Conservation (phyloP, 2,329 filamentous ascomycete genomes). For the Exophiala oligosperma region DNA sequence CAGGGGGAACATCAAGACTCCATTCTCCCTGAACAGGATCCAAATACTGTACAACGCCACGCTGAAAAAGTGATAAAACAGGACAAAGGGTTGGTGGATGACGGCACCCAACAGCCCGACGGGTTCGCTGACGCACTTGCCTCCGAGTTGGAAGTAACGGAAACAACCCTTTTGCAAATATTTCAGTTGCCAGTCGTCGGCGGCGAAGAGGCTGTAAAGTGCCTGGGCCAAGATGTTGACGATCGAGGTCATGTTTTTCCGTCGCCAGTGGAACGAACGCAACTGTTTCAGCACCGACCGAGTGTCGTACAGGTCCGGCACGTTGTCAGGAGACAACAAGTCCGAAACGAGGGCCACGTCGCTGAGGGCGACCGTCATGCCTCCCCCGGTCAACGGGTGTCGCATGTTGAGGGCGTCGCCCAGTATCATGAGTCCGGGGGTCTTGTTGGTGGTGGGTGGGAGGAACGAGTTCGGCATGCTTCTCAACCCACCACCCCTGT, state of each 20-base stretch:
- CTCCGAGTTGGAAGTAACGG: conserved; percentile 77
- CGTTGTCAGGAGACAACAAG: conserved; percentile 66
- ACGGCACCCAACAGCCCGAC: conserved; percentile 80
- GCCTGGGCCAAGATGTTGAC: conserved; percentile 98
- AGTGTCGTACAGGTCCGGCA: conserved; percentile 70
- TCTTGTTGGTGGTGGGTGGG: conserved; percentile 71
- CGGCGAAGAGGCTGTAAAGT: conserved; percentile 87
- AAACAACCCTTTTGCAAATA: conserved; percentile 90
- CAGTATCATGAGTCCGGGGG: conserved; percentile 74
- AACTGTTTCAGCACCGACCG: conserved; percentile 67
- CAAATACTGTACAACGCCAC: conserved; percentile 89
- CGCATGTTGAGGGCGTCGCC: conserved; percentile 99
- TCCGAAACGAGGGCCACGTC: conserved; percentile 78
- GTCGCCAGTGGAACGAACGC: conserved; percentile 77
- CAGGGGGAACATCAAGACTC: conserved; percentile 60
- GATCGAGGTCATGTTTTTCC: conserved; percentile 79
- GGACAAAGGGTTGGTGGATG: conserved; percentile 71
- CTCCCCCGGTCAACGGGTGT: conserved; percentile 94
- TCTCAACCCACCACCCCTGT: conserved; percentile 72
- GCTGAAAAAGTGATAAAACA: conserved; percentile 91
- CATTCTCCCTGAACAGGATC: conserved; percentile 57
- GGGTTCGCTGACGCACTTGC: conserved; percentile 73
- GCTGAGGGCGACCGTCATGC: conserved; percentile 97
- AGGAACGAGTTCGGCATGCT: conserved; percentile 97
- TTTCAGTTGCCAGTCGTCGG: conserved; percentile 68